Evolutionary conservation across 2,329 filamentous ascomycete species (phyloP).

Genomic region (Exophiala sp.): DNA sequence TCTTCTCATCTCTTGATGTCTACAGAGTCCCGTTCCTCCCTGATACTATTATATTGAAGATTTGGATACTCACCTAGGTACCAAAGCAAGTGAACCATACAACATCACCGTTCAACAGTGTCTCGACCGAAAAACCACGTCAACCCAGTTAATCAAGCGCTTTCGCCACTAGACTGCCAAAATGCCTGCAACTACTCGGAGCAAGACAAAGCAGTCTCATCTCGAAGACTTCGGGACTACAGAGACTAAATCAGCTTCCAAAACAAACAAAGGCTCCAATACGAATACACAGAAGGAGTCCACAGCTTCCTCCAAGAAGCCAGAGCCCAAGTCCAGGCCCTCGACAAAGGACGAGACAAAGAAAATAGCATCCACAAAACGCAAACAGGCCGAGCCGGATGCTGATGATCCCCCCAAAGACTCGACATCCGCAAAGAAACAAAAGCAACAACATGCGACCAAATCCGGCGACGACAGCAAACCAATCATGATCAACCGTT

Average conservation of each 20-base stretch:
- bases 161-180: not conserved
- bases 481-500: slow-evolving; percentile 23
- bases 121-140: not conserved
- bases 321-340: not conserved
- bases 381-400: too few relatives aligned
- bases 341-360: not conserved
- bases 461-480: slow-evolving; percentile 12
- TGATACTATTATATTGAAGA: not conserved
- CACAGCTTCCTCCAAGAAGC: not conserved
- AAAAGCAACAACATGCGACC: slow-evolving; percentile 4
- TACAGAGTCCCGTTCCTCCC: too few relatives aligned
- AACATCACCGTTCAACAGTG: not conserved
- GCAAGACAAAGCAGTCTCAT: slow-evolving; percentile 13
- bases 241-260: not conserved
- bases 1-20: too few relatives aligned
- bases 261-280: not conserved
- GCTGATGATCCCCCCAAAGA: not conserved
- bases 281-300: not conserved
- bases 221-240: slow-evolving; percentile 12
- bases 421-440: not conserved
- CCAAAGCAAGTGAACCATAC: not conserved
- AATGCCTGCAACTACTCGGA: slow-evolving; percentile 17
- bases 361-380: not conserved
- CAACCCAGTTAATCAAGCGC: not conserved
- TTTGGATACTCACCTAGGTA: too few relatives aligned